Percentiles rank a stretch among this genome's conserved stretches.
Conservation (phyloP, 2,329 filamentous ascomycete genomes). For the Pseudogymnoascus sp. region DNA sequence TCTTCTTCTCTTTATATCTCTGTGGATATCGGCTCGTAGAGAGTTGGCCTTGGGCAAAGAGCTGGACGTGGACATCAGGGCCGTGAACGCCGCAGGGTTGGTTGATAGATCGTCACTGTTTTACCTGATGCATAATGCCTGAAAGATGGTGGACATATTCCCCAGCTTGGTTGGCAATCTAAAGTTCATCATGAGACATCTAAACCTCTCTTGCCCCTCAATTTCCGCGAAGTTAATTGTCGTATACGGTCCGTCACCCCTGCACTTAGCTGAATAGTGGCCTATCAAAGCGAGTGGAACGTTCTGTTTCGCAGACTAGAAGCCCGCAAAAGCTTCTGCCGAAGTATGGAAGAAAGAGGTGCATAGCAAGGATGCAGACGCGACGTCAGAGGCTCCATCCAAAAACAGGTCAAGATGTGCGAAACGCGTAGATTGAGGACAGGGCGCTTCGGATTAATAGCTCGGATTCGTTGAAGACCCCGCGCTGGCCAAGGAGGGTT, state of each 20-base stretch:
- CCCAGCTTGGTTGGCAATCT: background rate
- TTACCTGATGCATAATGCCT: constrained; percentile 5
- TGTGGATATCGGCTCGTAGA: background rate
- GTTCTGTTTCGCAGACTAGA: background rate
- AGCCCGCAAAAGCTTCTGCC: constrained; percentile 3
- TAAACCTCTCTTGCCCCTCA: background rate
- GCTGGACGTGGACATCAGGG: background rate
- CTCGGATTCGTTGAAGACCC: background rate
- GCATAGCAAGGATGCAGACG: background rate
- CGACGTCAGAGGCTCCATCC: constrained; percentile 1
- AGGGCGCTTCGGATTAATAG: constrained; percentile 2
- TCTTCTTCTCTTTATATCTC: constrained; percentile 3
- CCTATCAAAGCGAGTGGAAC: background rate
- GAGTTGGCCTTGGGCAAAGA: background rate
- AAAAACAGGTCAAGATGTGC: background rate
- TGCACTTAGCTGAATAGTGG: background rate
- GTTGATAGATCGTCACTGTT: background rate
- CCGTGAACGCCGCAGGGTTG: constrained; percentile 3
- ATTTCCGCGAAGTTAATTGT: constrained; percentile 4
- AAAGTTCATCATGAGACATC: constrained; percentile 7
- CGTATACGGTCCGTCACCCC: background rate
- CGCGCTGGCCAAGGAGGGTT: constrained; percentile 2
- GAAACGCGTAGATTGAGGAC: background rate
- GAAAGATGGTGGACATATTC: background rate
- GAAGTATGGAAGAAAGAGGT: constrained; percentile 3